A percentile compares a stretch with the other conserved stretches of the same genome.
phyloP scores from a whole-genome alignment of 2,329 filamentous ascomycete species.

The Colletotrichum sp. region DNA sequence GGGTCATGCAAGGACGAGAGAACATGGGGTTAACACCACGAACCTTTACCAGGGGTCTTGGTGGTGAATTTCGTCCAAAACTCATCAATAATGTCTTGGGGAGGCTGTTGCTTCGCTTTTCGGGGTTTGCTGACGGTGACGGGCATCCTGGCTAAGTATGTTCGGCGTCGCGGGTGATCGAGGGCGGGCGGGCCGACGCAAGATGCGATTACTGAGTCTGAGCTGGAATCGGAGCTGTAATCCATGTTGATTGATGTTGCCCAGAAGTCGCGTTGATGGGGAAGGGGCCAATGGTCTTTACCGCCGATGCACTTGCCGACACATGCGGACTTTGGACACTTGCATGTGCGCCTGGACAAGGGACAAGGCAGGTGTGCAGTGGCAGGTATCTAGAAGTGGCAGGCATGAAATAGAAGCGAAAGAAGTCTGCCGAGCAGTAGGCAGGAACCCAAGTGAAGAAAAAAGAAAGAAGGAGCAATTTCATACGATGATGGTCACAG shows the following conservation, averaged over 20 bases:
- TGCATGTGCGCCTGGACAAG: not conserved
- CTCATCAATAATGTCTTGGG: slow-evolving; percentile 72
- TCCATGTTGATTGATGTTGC: not conserved
- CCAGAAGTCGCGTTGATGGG: not conserved
- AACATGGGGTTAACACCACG: slow-evolving; percentile 4
- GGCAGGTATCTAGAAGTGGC: not conserved
- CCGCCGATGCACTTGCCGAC: not conserved
- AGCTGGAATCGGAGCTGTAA: not conserved
- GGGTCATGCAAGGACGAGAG: not conserved
- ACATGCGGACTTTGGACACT: not conserved
- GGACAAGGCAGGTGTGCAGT: not conserved
- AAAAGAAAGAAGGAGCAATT: not conserved
- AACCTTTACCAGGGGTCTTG: slow-evolving; percentile 73
- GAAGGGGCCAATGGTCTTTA: not conserved
- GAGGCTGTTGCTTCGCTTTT: slow-evolving; percentile 55
- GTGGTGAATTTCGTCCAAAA: slow-evolving; percentile 78
- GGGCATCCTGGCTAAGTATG: slow-evolving; percentile 13
- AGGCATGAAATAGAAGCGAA: not conserved
- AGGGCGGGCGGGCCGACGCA: not conserved
- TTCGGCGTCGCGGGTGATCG: not conserved
- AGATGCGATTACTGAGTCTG: not conserved
- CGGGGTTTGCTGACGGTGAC: not conserved
- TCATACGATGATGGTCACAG: not conserved
- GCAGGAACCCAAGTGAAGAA: not conserved
- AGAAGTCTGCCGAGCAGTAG: not conserved